phyloP scores from a whole-genome alignment of 2,329 filamentous ascomycete species.

The Paecilomyces niveus region DNA sequence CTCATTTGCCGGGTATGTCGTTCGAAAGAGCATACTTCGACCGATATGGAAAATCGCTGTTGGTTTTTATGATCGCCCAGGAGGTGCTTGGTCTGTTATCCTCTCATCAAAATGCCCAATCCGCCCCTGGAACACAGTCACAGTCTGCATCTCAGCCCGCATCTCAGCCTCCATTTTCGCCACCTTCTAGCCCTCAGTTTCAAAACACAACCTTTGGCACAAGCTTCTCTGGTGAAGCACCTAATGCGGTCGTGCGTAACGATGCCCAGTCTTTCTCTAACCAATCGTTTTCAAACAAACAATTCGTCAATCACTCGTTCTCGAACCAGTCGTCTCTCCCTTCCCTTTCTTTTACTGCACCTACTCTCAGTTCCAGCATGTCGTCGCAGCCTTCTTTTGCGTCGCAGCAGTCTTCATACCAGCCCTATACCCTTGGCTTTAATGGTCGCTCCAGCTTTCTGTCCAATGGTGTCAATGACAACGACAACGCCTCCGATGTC shows the following conservation, averaged over 20 bases:
- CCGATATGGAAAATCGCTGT: conserved; percentile 30
- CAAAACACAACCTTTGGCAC: neutral
- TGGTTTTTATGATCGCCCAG: conserved; percentile 32
- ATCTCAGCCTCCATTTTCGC: neutral
- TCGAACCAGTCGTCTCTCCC: conserved; percentile 11
- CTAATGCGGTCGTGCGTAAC: neutral
- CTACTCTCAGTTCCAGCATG: conserved; percentile 19
- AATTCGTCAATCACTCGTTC: neutral
- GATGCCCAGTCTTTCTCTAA: neutral
- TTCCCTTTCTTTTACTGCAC: conserved; percentile 24
- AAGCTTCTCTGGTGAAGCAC: neutral
- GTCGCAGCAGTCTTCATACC: conserved; percentile 15
- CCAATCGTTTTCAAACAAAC: conserved; percentile 15
- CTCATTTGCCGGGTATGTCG: conserved; percentile 22
- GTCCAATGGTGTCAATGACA: conserved; percentile 7
- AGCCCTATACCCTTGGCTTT: conserved; percentile 10
- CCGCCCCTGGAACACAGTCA: conserved; percentile 4
- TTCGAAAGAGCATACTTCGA: conserved; percentile 29
- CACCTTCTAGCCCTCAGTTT: neutral
- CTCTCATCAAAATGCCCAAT: neutral
- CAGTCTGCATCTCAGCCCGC: conserved; percentile 5
- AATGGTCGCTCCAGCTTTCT: neutral
- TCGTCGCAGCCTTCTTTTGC: conserved; percentile 16
- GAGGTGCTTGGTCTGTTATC: conserved; percentile 25
- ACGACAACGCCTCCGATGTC: conserved; percentile 21